A percentile compares a stretch with the other conserved stretches of the same genome.
Evolutionary conservation across 768 basidiomycete genomes (phyloP).

Genomic region (Tulasnella sp.): DNA sequence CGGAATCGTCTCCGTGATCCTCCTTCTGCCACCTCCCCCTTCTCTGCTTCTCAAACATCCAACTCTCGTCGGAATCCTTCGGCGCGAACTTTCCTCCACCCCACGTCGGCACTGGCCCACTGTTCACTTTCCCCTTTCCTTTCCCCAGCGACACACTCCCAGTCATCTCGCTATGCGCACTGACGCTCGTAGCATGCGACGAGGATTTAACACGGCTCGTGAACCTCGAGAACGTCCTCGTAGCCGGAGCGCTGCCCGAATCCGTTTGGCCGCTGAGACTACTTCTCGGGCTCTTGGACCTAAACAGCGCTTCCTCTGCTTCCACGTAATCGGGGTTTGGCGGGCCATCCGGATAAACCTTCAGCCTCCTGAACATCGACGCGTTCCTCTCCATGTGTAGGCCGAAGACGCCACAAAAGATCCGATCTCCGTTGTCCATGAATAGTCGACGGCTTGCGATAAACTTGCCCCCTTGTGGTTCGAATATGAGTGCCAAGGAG

Average conservation of each 20-base stretch:
- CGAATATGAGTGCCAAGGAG: too few relatives aligned
- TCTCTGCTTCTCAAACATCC: too few relatives aligned
- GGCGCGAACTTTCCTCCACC: too few relatives aligned
- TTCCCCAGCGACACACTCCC: neutral
- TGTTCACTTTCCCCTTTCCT: neutral
- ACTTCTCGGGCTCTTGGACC: neutral
- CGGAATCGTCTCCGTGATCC: neutral
- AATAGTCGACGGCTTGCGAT: neutral
- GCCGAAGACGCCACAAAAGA: too few relatives aligned
- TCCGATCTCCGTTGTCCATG: too few relatives aligned
- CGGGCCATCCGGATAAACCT: too few relatives aligned
- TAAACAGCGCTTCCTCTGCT: neutral
- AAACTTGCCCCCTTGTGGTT: neutral
- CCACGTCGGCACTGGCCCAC: too few relatives aligned
- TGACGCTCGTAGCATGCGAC: neutral
- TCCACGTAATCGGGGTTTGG: too few relatives aligned
- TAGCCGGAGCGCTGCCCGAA: neutral
- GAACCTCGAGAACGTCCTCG: neutral
- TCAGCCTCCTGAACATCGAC: too few relatives aligned
- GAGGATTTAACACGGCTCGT: neutral
- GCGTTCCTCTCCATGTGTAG: too few relatives aligned
- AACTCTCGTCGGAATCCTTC: too few relatives aligned
- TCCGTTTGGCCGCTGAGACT: neutral
- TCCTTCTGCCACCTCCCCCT: neutral
- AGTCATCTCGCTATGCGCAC: neutral